Evolutionary conservation across 192 early-diverging fungal genomes (phyloP).

Genomic region (Podila horticola): DNA sequence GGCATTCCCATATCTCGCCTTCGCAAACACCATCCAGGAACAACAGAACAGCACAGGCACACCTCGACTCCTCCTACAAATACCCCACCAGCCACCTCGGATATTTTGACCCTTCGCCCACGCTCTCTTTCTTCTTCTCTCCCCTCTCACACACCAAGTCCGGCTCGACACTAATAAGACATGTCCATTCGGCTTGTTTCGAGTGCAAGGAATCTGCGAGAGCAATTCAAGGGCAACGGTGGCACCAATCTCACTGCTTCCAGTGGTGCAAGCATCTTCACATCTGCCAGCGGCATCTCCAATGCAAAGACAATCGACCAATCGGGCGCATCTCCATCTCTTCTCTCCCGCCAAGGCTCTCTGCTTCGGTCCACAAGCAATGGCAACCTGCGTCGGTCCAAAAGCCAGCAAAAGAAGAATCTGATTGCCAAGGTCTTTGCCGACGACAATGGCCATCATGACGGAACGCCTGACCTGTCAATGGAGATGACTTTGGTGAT

Average conservation of each 20-base stretch:
- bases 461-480: constrained; percentile 16
- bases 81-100: too few species aligned
- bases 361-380: constrained; percentile 20
- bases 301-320: constrained; percentile 20
- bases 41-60: background rate
- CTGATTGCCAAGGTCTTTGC: constrained; percentile 24
- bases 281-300: constrained; percentile 10
- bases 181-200: constrained; percentile 49
- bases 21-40: background rate
- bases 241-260: constrained; percentile 12
- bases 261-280: constrained; percentile 33
- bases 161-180: background rate
- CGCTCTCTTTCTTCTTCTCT: background rate
- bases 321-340: constrained; percentile 6
- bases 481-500: constrained; percentile 46
- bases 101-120: background rate
- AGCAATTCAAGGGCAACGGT: constrained; percentile 40
- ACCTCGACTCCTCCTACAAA: too few species aligned
- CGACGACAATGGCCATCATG: constrained; percentile 17
- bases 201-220: constrained; percentile 43
- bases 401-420: constrained; percentile 32
- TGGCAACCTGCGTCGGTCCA: constrained; percentile 26
- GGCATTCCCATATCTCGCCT: background rate
- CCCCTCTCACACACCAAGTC: constrained; percentile 3
- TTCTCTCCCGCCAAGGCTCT: constrained; percentile 16